Evolutionary conservation across 2,329 filamentous ascomycete genomes (phyloP).

Genomic region (Aspergillus fumigatiaffinis): DNA sequence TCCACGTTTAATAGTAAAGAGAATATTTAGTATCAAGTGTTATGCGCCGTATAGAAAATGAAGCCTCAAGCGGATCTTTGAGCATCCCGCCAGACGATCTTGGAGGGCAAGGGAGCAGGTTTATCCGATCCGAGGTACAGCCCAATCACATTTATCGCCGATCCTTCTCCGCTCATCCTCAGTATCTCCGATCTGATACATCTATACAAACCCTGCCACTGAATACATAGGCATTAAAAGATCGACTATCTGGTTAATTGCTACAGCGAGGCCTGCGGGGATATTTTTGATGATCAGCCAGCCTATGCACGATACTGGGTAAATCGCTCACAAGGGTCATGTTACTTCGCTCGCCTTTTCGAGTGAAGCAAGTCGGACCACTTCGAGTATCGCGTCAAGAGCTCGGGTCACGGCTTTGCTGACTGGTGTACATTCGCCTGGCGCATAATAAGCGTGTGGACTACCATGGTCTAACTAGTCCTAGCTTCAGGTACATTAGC

Average conservation of each 20-base stretch:
- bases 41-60: slow-evolving; percentile 15
- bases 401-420: not conserved
- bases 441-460: not conserved
- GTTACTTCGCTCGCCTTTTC: not conserved
- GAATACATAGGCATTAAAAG: not conserved
- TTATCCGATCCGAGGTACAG: slow-evolving; percentile 19
- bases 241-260: not conserved
- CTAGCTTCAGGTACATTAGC: not conserved
- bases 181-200: not conserved
- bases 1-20: not conserved
- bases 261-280: not conserved
- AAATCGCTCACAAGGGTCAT: not conserved
- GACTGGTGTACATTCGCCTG: not conserved
- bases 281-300: not conserved
- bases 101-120: slow-evolving; percentile 14
- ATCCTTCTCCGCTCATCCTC: not conserved
- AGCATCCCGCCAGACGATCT: slow-evolving; percentile 18
- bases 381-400: not conserved
- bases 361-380: not conserved
- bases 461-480: not conserved
- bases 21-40: slow-evolving; percentile 6
- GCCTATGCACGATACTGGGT: not conserved
- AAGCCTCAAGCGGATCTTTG: slow-evolving; percentile 14
- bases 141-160: slow-evolving; percentile 11
- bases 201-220: not conserved